Base-by-base conservation (phyloP, 2,329 filamentous ascomycete species). In the Ramularia endophylla region DNA sequence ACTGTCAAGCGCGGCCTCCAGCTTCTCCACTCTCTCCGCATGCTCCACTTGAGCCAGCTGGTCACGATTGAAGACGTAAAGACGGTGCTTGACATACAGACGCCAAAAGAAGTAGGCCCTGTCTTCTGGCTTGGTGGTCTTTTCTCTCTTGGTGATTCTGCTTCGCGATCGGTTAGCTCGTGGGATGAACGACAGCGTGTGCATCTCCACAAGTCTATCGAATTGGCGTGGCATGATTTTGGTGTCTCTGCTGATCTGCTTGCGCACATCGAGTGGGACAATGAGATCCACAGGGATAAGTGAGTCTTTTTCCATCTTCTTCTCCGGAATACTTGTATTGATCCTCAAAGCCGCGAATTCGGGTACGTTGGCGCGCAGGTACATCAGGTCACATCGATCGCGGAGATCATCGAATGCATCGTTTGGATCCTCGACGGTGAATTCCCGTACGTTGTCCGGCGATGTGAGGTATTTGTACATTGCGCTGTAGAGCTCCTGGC, bases 391-490 rank as follows among this genome's bases (percentile, higher is more conserved):
- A 53, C 79, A 81, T 38, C 83, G 70, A 58, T 92, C 86, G 51
- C 87, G 78, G 55, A 94, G 70, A 44, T 87, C 79, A 57, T 92
- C 85, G 53, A 94, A 94, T 1, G 76, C 79, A 59, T 90, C 85
- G 57, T 86, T 97, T 0, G 92, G 94, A 47, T 97, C 90, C 66
- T 98, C 92, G 5, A 98, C 82, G 0, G 89, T 94, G 56, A 98
- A 77, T 60, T 97, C 90, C 40, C 80, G 73, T 6, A 88, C 83
- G 46, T 82, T 80, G 5, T 44, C 22, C 0, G 76, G 63, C 42
- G 84, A 77, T 25, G 77, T 71, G 43, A 84, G 73, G 50, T 86
- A 84, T 6, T 75, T 67, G 58, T 87, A 90, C 52, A 97, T 86
- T 36, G 80, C 74, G 45, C 80, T 79, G 70, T 97, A 98, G 28